Conservation (phyloP, 495 filamentous ascomycete species). For the Glarea lozoyensis region DNA sequence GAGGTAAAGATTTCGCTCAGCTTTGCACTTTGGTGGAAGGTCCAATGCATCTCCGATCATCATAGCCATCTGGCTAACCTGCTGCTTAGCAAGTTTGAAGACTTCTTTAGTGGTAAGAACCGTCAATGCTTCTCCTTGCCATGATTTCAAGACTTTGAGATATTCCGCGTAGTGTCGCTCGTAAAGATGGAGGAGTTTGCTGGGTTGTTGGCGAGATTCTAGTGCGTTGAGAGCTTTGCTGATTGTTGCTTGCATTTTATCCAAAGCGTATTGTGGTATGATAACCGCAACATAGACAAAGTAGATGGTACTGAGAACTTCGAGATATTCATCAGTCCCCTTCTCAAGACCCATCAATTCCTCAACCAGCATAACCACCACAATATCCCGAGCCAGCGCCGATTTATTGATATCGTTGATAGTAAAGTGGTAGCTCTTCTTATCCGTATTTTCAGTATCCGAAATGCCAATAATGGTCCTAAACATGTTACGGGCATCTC, state of each 20-base stretch:
- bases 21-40: not conserved
- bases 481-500: not conserved
- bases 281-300: not conserved
- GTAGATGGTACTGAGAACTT: not conserved
- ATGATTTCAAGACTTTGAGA: not conserved
- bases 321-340: not conserved
- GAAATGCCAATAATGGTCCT: not conserved
- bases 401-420: not conserved
- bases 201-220: not conserved
- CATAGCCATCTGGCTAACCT: not conserved
- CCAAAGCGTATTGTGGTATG: not conserved
- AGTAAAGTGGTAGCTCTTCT: not conserved
- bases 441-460: not conserved
- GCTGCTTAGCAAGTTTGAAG: not conserved
- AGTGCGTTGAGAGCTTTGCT: not conserved
- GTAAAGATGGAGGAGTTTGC: not conserved
- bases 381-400: not conserved
- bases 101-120: not conserved
- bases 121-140: not conserved
- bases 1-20: not conserved
- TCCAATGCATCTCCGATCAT: not conserved
- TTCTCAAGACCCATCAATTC: not conserved
- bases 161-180: not conserved
- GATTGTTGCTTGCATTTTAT: not conserved
- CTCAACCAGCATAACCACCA: not conserved